Base-by-base conservation (phyloP, 2,329 filamentous ascomycete genomes). In the Incumbomyces delicatus region DNA sequence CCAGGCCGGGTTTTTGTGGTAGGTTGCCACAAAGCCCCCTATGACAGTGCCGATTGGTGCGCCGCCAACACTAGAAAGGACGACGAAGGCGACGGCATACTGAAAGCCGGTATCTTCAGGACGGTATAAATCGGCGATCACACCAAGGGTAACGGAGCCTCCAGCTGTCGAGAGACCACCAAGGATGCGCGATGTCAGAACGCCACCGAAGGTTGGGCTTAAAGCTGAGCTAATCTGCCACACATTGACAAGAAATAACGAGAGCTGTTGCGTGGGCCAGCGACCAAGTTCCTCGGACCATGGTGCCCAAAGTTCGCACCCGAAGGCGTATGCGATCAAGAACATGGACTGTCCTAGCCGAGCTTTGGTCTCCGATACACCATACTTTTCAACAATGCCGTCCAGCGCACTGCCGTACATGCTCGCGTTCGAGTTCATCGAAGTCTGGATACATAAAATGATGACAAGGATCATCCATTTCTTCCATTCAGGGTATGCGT, bases 301-400 rank as follows among this genome's bases (percentile, higher is more conserved):
- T 0, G 86, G 86, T 0, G 87, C 87, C 87, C 87, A 92, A 0
- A 90, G 73, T 63, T 92, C 87, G 61, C 87, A 92, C 30, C 87
- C 87, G 61, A 92, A 89, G 32, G 85, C 86, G 61, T 92, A 92
- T 2, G 80, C 67, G 46, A 92, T 71, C 17, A 92, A 68, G 63
- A 89, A 92, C 53, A 85, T 76, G 66, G 84, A 81, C 52, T 85
- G 83, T 52, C 85, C 85, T 37, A 78, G 72, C 46, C 84, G 75
- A 2, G 81, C 83, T 7, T 76, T 77, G 61, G 85, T 81, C 12
- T 71, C 69, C 46, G 78, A 80, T 51, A 90, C 78, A 36, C 65
- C 55, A 55, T 87, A 90, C 49, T 87, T 73, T 11, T 78, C 66
- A 0, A 75, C 64, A 48, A 87, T 81, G 13, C 79, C 77, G 0